Evolutionary conservation across 805 yeast species (phyloP), one percentile per base, ranked within the genome.

Genomic region (Candida pseudofarinosa): DNA sequence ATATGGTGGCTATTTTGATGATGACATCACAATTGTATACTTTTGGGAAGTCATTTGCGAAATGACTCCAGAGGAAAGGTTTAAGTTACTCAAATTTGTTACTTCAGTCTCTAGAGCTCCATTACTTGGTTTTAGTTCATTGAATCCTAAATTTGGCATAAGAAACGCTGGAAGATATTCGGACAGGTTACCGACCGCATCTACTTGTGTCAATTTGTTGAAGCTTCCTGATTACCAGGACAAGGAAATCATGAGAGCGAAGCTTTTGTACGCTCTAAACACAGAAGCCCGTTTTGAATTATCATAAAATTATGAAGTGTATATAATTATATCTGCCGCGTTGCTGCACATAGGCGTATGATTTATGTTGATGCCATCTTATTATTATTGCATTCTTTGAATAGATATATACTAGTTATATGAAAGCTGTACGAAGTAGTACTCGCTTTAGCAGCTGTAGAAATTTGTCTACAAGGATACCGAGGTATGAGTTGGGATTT

Each of bases 61-160:
- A 46, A 77, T 88, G 73, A 58, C 71, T 1, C 67, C 76, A 2
- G 74, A 73, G n/a, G 87, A 88, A 43, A 71, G 80, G 47, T 71
- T 79, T 16, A 76, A 77, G 39, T 75, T 93, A 43, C 63, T 93
- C 19, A 87, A 87, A 58, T 93, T 91, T 67, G 97, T 88, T 19
- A 93, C 98, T 0, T 85, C 97, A 0, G 95, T 88, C 1, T 83
- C 96, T 1, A 76, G 90, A 46, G 96, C 96, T 0, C 99, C 99
- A 1, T 68, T 93, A 33, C 71, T 88, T 19, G 99, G 99, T 0
- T 91, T 93, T 58, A 71, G 76, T 12, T 79, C 82, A 3, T 69
- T 88, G 37, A 67, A 65, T 23, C 99, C 99, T 0, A 71, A 69
- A 42, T 88, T 93, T 62, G 96, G 96, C 1, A 83, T 93, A 37